A percentile compares a stretch with the other conserved stretches of the same genome.
Conservation (phyloP, 257 asterid species). For the Gentiana straminea region DNA sequence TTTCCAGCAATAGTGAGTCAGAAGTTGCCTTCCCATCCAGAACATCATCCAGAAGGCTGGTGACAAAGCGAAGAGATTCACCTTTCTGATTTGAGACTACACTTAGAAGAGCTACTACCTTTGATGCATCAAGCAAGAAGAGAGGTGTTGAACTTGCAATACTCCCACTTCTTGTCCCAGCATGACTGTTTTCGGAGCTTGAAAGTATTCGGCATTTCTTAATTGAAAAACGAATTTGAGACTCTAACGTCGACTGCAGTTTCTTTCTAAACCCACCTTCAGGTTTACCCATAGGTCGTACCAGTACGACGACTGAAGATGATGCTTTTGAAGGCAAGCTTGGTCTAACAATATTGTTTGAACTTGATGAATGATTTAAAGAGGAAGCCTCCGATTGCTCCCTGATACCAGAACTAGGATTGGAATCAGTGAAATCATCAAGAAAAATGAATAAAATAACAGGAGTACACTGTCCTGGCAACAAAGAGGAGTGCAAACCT, state of each 20-base stretch:
- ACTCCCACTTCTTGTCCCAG: slow-evolving; percentile 49
- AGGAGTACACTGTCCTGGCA: slow-evolving; percentile 92
- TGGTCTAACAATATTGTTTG: slow-evolving; percentile 33
- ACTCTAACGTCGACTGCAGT: slow-evolving; percentile 93
- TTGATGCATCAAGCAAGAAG: slow-evolving; percentile 82
- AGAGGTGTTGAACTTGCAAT: slow-evolving; percentile 46
- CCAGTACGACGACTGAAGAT: slow-evolving; percentile 68
- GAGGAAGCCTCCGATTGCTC: slow-evolving; percentile 46
- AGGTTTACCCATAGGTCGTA: slow-evolving; percentile 60
- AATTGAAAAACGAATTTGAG: slow-evolving; percentile 81
- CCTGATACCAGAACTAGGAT: slow-evolving; percentile 33
- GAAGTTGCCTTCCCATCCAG: slow-evolving; percentile 76
- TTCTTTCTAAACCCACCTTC: slow-evolving; percentile 69
- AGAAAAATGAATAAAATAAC: slow-evolving; percentile 76
- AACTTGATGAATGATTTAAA: slow-evolving; percentile 28
- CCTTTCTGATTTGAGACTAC: slow-evolving; percentile 43
- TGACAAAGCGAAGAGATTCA: slow-evolving; percentile 81
- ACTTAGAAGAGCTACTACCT: slow-evolving; percentile 71
- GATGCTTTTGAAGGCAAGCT: slow-evolving; percentile 56
- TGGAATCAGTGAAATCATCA: slow-evolving; percentile 64
- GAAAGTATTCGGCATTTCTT: slow-evolving; percentile 84
- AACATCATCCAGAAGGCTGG: slow-evolving; percentile 61
- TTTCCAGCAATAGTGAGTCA: slow-evolving; percentile 84
- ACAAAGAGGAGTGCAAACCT: slow-evolving; percentile 68
- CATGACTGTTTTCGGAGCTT: slow-evolving; percentile 52